Conservation (phyloP, 345 rosid species). For the Eucalyptus fibrosa region DNA sequence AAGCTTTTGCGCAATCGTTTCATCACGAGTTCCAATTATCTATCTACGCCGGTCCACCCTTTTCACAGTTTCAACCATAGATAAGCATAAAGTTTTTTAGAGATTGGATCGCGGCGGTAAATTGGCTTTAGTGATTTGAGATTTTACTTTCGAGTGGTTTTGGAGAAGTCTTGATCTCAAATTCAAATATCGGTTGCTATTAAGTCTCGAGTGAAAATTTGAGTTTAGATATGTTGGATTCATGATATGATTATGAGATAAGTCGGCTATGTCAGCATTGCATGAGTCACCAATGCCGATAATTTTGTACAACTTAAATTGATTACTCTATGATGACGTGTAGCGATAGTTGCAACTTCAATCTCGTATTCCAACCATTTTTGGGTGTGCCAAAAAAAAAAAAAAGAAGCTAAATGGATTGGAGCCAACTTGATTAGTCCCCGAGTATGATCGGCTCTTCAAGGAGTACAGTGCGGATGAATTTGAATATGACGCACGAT, state of each 20-base stretch:
- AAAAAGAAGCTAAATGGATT: too few species aligned
- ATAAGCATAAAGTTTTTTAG: background rate
- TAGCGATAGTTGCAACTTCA: background rate
- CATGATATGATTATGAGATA: background rate
- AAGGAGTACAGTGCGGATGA: background rate
- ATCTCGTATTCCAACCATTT: background rate
- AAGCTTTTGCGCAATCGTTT: background rate
- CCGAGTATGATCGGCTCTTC: background rate
- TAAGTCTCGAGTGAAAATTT: background rate
- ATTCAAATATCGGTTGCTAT: background rate
- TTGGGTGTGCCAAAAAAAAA: background rate
- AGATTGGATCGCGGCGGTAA: rapidly evolving
- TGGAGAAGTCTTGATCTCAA: background rate
- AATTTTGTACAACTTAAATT: background rate
- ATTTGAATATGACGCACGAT: background rate
- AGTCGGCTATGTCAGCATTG: background rate
- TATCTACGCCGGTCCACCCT: background rate
- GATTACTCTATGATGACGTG: background rate
- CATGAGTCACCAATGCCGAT: background rate
- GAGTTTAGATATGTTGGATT: background rate
- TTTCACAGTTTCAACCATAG: background rate
- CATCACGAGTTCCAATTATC: background rate
- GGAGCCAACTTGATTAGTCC: background rate
- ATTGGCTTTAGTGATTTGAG: background rate
- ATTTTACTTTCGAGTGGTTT: background rate